phyloP scores from a whole-genome alignment of 1,284 basidiomycete genomes.

The Ganoderma multipileum region DNA sequence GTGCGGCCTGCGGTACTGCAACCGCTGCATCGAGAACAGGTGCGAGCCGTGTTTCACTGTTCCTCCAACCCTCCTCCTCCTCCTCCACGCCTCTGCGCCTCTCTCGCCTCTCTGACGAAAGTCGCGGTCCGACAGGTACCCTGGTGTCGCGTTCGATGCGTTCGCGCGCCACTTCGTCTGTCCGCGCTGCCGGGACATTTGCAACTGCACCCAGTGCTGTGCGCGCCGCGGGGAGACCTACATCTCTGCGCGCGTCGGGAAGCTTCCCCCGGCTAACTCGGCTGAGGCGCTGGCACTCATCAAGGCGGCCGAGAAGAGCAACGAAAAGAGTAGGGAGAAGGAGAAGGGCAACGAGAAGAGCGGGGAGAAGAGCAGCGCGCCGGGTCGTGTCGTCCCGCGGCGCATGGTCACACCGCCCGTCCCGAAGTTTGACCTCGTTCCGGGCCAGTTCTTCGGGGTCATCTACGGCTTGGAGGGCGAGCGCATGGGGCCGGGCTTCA shows the following conservation, averaged over 20 bases:
- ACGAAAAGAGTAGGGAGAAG: neutral
- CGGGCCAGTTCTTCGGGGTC: conserved; percentile 31
- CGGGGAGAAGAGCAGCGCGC: neutral
- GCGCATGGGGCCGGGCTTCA: conserved; percentile 32
- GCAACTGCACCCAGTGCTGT: conserved; percentile 39
- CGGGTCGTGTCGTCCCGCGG: neutral
- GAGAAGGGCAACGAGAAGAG: neutral
- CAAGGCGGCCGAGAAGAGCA: neutral
- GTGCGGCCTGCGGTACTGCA: conserved; percentile 37
- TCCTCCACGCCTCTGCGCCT: neutral
- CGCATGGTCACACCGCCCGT: conserved; percentile 2
- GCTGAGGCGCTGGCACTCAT: conserved; percentile 7
- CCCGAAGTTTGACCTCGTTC: conserved; percentile 12
- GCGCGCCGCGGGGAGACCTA: conserved; percentile 35
- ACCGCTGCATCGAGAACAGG: conserved; percentile 36
- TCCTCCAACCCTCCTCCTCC: too few relatives aligned
- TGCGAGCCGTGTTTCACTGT: conserved; percentile 25
- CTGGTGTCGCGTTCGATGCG: conserved; percentile 34
- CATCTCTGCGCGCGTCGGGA: conserved; percentile 30
- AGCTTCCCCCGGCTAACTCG: conserved; percentile 23
- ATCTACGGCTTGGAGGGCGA: conserved; percentile 31
- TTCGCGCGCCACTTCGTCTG: conserved; percentile 33
- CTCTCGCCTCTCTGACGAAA: neutral
- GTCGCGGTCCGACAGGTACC: conserved; percentile 30
- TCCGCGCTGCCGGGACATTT: conserved; percentile 34